Evolutionary conservation across 441 rosid genomes (phyloP).

Genomic region (Corymbia calophylla): DNA sequence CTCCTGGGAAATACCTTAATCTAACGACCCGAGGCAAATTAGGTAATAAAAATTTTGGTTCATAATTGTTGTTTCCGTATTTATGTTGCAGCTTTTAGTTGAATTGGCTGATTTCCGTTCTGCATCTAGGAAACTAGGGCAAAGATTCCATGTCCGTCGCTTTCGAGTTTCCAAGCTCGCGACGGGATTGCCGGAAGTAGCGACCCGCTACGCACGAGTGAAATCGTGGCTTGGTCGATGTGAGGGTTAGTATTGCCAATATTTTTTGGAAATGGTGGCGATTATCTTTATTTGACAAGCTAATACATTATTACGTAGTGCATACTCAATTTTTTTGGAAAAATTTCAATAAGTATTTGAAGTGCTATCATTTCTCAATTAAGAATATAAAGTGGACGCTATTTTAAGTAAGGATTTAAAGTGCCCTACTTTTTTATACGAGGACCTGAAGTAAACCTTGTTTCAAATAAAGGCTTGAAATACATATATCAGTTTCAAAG

Average conservation of each 20-base stretch:
- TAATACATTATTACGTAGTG: not conserved
- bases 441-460: no score
- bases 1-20: not conserved
- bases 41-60: not conserved
- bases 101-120: not conserved
- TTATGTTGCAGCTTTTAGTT: not conserved
- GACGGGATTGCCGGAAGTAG: not conserved
- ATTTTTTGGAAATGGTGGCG: not conserved
- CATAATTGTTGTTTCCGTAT: not conserved
- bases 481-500: no score
- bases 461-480: no score
- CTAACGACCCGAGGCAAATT: not conserved
- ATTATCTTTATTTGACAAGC: not conserved
- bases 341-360: no score
- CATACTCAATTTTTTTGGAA: not conserved
- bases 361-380: no score
- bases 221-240: not conserved
- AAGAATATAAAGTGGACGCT: no score
- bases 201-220: rapidly evolving
- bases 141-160: not conserved
- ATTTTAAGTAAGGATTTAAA: no score
- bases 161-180: not conserved
- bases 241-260: no score
- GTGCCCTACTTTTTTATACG: no score
- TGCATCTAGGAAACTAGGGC: not conserved